Evolutionary conservation across 2,329 filamentous ascomycete genomes (phyloP), one percentile per base, ranked within the genome.

Genomic region (Ophiocordyceps sinensis): DNA sequence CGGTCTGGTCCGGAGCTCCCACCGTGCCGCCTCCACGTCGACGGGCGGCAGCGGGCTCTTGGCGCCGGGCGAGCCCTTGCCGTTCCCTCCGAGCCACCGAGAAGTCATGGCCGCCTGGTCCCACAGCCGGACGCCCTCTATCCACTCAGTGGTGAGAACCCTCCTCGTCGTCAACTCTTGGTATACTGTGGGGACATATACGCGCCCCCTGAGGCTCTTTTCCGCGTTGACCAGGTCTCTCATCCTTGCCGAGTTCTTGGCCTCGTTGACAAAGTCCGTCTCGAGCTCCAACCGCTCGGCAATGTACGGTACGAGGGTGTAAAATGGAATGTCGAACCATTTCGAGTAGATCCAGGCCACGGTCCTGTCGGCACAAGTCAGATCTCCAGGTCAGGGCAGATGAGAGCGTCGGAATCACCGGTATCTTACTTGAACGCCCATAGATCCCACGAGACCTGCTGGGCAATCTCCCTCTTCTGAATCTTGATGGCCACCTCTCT

Each of bases 81-180:
- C 75, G 65, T 78, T 75, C 7, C 84, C 83, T 19, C 87, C 88
- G 31, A 79, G 64, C 89, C 91, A 96, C 5, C 74, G 69, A 3
- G 72, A 71, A 0, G 77, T 82, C 55, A 95, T 80, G 41, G 81
- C 72, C 43, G 85, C 78, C 58, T 93, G 93, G 53, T 96, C 89
- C 86, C 88, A 94, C 3, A 98, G 68, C 2, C 88, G 75, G 3
- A 94, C 78, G 7, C 91, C 91, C 61, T 98, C 91, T 44, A 98
- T 93, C 91, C 91, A 98, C 59, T 98, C 91, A 0, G 89, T 87
- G 1, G 88, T 93, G 67, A 98, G 81, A 38, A 98, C 79, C 31
- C 91, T 75, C 55, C 71, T 82, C 14, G 83, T 87, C 40, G 78
- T 87, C 26, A 95, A 72, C 45, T 94, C 86, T 4, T 79, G 70